A percentile compares a stretch with the other conserved stretches of the same genome.
phyloP scores from a whole-genome alignment of 2,329 filamentous ascomycete species.

The Colletotrichum australisinense region DNA sequence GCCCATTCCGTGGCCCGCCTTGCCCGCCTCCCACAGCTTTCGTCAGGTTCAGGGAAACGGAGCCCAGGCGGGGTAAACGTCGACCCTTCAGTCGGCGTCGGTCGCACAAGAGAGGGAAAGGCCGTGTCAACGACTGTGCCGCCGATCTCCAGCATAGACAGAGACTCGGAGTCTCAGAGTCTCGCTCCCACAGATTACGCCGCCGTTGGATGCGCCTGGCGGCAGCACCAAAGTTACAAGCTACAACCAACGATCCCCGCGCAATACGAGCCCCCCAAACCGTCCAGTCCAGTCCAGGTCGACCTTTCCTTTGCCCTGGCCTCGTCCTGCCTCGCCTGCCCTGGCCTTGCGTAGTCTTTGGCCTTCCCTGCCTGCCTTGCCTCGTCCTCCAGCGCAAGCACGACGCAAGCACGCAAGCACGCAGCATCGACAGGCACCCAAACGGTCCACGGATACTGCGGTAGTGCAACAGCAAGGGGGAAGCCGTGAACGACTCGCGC shows the following conservation, averaged over 20 bases:
- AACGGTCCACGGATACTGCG: background rate
- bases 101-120: slow-evolving; percentile 31
- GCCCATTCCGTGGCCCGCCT: background rate
- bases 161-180: background rate
- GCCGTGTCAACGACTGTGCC: slow-evolving; percentile 8
- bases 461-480: background rate
- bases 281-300: background rate
- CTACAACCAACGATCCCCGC: no score
- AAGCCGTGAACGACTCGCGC: slow-evolving; percentile 24
- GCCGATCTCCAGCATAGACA: background rate
- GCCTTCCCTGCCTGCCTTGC: background rate
- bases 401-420: background rate
- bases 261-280: background rate
- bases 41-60: background rate
- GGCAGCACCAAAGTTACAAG: background rate
- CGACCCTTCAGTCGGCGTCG: slow-evolving; percentile 2
- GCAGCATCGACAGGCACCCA: background rate
- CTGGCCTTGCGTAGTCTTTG: background rate
- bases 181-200: background rate
- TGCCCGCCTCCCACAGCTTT: background rate
- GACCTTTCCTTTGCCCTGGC: background rate
- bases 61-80: slow-evolving; percentile 25
- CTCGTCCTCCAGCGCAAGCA: background rate
- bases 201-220: background rate
- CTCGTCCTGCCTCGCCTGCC: background rate